Base-by-base conservation (phyloP, 1,139 yeast genomes). In the Pneumocystis sp. region DNA sequence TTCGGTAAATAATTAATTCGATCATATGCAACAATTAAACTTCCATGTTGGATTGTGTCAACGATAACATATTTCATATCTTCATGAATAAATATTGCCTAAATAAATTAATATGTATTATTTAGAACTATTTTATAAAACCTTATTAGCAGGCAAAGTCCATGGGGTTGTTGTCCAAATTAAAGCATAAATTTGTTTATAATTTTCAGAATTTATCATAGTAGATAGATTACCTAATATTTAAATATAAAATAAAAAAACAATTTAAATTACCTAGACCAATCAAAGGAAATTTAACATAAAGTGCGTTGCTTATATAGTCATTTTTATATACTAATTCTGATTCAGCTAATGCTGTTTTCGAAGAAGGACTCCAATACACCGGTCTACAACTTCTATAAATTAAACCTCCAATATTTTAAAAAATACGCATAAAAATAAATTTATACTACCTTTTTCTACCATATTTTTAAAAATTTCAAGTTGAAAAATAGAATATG, bases 81-180 rank as follows among this genome's bases (percentile, higher is more conserved):
- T 39, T 82, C 75, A 72, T 89, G 84, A 60, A 87, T 80, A 63
- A 95, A 87, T 64, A 93, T 83, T 0, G 97, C 97, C 68, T 81
- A 39, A n/a, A 59, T 2, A 59, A 19, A 42, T 50, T 25, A 45
- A 45, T 50, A 50, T n/a, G 21, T 50, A 31, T 10, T 21, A 37
- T 6, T 17, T 19, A 59, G 3, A 39, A 59, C 12, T 3, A 59
- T 59, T 39, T 31, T 7, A 17, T 21, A 39, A 21, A 21, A 59
- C 61, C 21, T 12, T 80, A 73, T 95, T 93, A 0, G 96, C 86
- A 1, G 89, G 88, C 50, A 95, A 78, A 0, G 99, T 95, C 99
- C 99, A 93, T 0, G 98, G 97, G 0, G 98, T 93, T 0, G 97
- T 90, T 0, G 99, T 93, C 99, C 99, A 93, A 66, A 93, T 89